phyloP scores from a whole-genome alignment of 78 protist species.

The Dictyostelium firmibasis region DNA sequence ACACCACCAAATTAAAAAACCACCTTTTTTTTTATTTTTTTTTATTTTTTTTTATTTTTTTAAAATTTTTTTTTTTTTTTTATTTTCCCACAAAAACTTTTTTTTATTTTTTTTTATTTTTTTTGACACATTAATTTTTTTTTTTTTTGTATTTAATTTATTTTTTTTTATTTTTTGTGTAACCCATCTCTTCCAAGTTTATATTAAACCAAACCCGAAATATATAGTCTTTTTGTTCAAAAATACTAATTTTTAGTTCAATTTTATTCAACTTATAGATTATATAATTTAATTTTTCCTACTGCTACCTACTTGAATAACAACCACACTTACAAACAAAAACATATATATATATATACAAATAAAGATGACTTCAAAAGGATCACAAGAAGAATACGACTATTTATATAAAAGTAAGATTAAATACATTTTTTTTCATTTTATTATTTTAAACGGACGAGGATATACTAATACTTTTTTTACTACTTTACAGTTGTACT shows the following conservation, averaged over 20 bases:
- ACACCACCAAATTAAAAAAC: background rate
- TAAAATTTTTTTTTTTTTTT: background rate
- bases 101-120: background rate
- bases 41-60: background rate
- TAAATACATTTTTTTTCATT: background rate
- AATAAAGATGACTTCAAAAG: slow-evolving; percentile 61
- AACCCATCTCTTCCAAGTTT: background rate
- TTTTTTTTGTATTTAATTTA: background rate
- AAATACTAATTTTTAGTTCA: background rate
- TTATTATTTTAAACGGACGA: too few relatives aligned
- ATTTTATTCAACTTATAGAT: background rate
- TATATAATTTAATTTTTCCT: background rate
- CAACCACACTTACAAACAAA: background rate
- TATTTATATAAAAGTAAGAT: slow-evolving; percentile 82
- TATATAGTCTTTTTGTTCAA: background rate
- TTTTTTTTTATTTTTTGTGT: background rate
- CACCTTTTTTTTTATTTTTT: background rate
- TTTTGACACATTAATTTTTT: background rate
- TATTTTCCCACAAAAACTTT: background rate
- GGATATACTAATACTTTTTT: background rate
- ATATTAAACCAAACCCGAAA: background rate
- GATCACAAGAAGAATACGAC: slow-evolving; percentile 82
- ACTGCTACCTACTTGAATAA: background rate
- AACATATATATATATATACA: background rate
- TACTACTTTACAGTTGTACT: slow-evolving; percentile 96